Evolutionary conservation across 495 filamentous ascomycete species (phyloP).

Genomic region (Staphylotrichum longicolle): DNA sequence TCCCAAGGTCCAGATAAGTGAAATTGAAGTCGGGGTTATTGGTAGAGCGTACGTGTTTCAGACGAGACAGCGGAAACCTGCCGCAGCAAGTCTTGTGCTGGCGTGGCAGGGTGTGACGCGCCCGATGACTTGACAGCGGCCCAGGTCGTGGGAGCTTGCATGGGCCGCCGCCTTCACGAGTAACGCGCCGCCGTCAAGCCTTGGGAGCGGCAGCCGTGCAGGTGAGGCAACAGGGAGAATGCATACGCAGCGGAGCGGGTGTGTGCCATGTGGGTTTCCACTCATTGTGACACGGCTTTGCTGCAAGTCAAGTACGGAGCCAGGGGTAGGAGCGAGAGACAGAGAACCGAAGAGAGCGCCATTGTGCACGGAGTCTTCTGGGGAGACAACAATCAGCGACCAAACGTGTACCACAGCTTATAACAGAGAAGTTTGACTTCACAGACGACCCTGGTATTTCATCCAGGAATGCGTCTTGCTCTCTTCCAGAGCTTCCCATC

Average conservation of each 20-base stretch:
- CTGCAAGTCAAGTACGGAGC: conserved; percentile 5
- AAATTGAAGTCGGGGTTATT: not conserved
- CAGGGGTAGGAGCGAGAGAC: not conserved
- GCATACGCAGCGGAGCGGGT: not conserved
- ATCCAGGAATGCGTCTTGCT: no score
- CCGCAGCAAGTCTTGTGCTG: not conserved
- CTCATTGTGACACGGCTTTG: not conserved
- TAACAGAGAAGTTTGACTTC: no score
- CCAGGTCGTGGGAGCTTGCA: not conserved
- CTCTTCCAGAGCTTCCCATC: no score
- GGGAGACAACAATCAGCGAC: no score
- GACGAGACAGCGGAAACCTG: not conserved
- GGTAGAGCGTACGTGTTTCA: conserved; percentile 3
- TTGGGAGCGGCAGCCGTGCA: not conserved
- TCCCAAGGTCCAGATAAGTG: not conserved
- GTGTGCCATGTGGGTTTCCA: conserved; percentile 18
- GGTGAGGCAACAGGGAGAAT: not conserved
- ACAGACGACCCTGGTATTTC: no score
- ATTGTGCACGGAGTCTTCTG: not conserved
- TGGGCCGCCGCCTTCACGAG: not conserved
- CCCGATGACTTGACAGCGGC: not conserved
- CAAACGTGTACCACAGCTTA: no score
- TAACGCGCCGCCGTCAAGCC: not conserved
- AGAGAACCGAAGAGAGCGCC: no score
- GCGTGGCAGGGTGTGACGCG: conserved; percentile 1